Base-by-base conservation (phyloP, 164 flowering plant genomes). In the Nelumbo lutea region DNA sequence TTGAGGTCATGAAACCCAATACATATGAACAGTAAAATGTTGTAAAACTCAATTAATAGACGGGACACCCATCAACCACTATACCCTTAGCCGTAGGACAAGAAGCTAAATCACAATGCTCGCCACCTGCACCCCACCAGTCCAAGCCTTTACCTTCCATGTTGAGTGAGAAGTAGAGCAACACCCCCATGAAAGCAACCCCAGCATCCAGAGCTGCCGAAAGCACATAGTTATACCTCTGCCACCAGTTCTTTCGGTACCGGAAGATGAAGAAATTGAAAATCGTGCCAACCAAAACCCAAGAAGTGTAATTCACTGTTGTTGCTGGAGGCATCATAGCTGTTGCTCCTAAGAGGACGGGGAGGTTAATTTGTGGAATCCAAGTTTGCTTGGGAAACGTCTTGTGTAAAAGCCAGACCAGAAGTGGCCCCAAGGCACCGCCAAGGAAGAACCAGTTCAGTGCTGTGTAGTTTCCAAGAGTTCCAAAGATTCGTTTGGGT, bases 381-480 rank as follows among this genome's bases (percentile, higher is more conserved):
- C 98, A 94, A 13, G 86, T 61, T 73, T 86, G 85, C 50, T 76
- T 79, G 5, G 96, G 97, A 79, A 86, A 91, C 70, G 88, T 81
- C 76, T 77, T 91, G 76, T 94, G 93, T 4, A 89, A 56, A 60
- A 85, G 73, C 93, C 93, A 91, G 45, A 91, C 92, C 9, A 91
- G 9, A 51, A 87, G 27, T 3, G 98, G 97, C 43, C 93, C 98
- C 10, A 87, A 0, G n/a, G 86, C 85, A 51, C 98, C 98, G 59
- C 91, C 93, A 7, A 94, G 79, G 78, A 94, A 94, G 85, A 91
- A 94, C 98, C 96, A 94, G 65, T 91, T 94, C 75, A 88, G 83
- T 40, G 87, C 79, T 1, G 73, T 27, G 59, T 91, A 94, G 78
- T 76, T 82, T 71, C 97, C 98, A 39, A 63, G 83, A 6, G 72